These are phyloP conservation scores for Carex kokanica DNA, from an alignment of 176 grass and related monocot species.

Conservation along the genomic window DNA sequence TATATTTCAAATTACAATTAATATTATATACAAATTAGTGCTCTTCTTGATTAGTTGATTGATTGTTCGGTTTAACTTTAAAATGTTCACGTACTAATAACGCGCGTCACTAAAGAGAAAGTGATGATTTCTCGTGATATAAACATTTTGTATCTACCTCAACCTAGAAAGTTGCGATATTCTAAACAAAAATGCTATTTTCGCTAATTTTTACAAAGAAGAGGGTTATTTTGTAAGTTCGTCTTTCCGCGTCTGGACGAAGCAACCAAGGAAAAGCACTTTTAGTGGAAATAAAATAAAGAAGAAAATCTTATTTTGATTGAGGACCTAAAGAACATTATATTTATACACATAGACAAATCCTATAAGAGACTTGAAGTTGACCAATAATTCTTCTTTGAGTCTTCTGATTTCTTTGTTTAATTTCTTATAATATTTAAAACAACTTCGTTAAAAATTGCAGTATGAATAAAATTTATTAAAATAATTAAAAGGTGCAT, in stretches of 20 bases:
- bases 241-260: slow-evolving; percentile 15
- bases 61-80: too few relatives aligned
- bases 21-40: too few relatives aligned
- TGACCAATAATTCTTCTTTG: too few relatives aligned
- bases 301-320: neutral
- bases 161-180: neutral
- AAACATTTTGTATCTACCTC: neutral
- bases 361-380: neutral
- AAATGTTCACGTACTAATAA: too few relatives aligned
- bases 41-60: too few relatives aligned
- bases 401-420: too few relatives aligned
- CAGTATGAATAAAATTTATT: neutral
- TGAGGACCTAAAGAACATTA: neutral
- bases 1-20: too few relatives aligned
- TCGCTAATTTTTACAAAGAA: neutral
- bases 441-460: neutral
- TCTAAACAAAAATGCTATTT: neutral
- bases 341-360: neutral
- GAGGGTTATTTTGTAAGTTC: neutral
- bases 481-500: too few relatives aligned
- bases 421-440: neutral
- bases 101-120: too few relatives aligned
- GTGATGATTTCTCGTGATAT: too few relatives aligned
- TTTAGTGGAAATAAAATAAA: slow-evolving; percentile 10
- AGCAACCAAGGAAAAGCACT: slow-evolving; percentile 11